phyloP scores from a whole-genome alignment of 2,329 filamentous ascomycete species.

The Monilinia fructicola region DNA sequence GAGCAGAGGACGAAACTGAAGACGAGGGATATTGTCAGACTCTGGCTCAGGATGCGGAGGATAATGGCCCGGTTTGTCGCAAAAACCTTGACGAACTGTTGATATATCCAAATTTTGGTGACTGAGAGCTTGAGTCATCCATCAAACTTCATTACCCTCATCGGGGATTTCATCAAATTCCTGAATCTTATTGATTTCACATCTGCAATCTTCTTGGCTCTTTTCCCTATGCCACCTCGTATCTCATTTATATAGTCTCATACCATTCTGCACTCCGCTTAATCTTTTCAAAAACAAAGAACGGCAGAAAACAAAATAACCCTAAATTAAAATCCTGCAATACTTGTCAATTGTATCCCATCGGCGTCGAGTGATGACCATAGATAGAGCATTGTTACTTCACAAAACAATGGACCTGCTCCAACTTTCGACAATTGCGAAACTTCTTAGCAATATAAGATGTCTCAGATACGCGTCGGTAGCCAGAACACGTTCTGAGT shows the following conservation, averaged over 20 bases:
- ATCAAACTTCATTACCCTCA: background rate
- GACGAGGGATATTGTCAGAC: constrained; percentile 34
- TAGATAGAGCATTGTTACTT: background rate
- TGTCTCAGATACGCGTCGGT: too few relatives aligned
- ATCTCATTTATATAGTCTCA: background rate
- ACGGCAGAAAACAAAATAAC: background rate
- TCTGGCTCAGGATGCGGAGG: too few relatives aligned
- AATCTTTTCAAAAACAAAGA: background rate
- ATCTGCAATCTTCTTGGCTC: background rate
- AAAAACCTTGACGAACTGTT: background rate
- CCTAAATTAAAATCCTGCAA: background rate
- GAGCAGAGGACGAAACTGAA: constrained; percentile 22
- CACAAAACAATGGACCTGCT: background rate
- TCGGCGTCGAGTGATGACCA: background rate
- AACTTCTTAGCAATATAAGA: background rate
- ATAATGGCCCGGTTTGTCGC: background rate
- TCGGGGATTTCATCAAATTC: background rate
- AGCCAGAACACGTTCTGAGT: too few relatives aligned
- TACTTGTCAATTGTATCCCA: background rate
- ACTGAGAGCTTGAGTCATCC: background rate
- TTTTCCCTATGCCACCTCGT: background rate
- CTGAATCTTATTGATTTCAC: background rate
- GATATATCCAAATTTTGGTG: background rate
- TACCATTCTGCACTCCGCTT: background rate
- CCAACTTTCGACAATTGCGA: background rate